Conservation (phyloP, 2,329 filamentous ascomycete species). For the Botrytis squamosa region DNA sequence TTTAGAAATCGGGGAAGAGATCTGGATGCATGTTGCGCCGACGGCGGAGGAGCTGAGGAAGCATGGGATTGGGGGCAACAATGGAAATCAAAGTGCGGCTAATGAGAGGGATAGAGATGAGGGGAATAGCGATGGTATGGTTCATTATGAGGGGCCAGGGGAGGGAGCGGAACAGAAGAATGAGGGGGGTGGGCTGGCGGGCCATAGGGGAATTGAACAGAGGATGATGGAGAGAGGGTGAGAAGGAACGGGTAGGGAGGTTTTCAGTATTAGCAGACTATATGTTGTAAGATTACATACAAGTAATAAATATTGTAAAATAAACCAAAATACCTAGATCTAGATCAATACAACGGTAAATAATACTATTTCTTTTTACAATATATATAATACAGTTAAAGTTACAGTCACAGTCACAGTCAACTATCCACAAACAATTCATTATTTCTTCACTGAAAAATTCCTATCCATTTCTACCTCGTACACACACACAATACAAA, state of each 20-base stretch:
- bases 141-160: not conserved
- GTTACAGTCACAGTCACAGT: too few species aligned
- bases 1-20: slow-evolving; percentile 43
- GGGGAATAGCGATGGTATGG: slow-evolving; percentile 3
- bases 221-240: slow-evolving; percentile 15
- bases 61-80: slow-evolving; percentile 25
- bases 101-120: slow-evolving; percentile 7
- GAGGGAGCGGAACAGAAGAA: not conserved
- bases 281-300: not conserved
- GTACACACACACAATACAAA: not conserved
- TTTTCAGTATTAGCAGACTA: not conserved
- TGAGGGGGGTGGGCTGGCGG: not conserved
- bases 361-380: not conserved
- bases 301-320: not conserved
- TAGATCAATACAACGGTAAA: not conserved
- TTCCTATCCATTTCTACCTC: not conserved
- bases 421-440: not conserved
- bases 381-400: too few species aligned
- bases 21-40: slow-evolving; percentile 54
- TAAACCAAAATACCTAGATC: not conserved
- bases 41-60: slow-evolving; percentile 37
- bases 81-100: slow-evolving; percentile 2
- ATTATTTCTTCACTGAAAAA: not conserved
- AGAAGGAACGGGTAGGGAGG: too few species aligned
- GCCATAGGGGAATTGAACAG: slow-evolving; percentile 14